phyloP scores from a whole-genome alignment of 805 yeast genomes.

The Saccharomycopsis javanensis region DNA sequence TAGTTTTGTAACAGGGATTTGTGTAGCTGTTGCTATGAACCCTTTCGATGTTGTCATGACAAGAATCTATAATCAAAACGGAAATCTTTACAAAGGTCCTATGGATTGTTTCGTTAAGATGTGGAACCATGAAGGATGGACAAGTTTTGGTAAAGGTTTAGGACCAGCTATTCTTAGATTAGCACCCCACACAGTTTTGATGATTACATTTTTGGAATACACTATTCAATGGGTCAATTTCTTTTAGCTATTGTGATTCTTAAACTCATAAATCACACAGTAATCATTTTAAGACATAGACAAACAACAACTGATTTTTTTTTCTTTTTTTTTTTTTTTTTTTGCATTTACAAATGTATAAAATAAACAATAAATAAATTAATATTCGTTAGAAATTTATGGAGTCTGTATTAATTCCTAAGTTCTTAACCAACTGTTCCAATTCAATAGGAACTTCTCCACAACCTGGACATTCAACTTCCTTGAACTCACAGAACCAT shows the following conservation, averaged over 20 bases:
- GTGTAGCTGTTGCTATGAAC: constrained; percentile 92
- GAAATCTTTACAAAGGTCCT: constrained; percentile 76
- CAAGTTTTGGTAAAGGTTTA: constrained; percentile 90
- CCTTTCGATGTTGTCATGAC: constrained; percentile 96
- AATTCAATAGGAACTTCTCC: constrained; percentile 15
- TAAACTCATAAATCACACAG: too few species aligned
- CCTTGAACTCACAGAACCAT: constrained; percentile 63
- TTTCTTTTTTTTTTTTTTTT: too few species aligned
- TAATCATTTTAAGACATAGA: too few species aligned
- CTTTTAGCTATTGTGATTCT: background rate
- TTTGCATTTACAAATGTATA: background rate
- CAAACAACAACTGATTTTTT: too few species aligned
- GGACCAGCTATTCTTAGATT: constrained; percentile 86
- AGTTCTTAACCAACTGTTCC: constrained; percentile 1
- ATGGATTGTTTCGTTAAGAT: constrained; percentile 85
- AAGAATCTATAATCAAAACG: constrained; percentile 83
- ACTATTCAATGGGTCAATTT: constrained; percentile 53
- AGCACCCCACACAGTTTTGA: constrained; percentile 89
- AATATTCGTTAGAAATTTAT: background rate
- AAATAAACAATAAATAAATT: background rate
- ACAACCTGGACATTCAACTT: constrained; percentile 63
- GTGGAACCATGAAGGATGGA: constrained; percentile 68
- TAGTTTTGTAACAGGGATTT: constrained; percentile 74
- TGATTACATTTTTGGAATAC: constrained; percentile 92
- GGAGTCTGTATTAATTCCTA: background rate